phyloP scores from a whole-genome alignment of 2,329 filamentous ascomycete genomes.

The Bipolaris sorokiniana region DNA sequence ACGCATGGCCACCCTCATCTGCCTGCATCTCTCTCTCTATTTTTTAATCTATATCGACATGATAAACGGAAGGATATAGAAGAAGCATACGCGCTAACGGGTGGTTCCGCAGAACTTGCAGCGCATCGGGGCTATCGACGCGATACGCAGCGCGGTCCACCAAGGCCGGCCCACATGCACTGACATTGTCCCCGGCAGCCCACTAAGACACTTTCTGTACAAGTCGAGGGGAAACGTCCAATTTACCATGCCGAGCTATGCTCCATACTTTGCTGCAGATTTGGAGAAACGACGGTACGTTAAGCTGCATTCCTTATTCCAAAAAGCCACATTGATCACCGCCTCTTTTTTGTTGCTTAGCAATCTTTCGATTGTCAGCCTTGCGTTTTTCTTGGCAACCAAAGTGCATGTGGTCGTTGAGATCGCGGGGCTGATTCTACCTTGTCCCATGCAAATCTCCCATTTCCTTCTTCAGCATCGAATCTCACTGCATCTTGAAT shows the following conservation, averaged over 20 bases:
- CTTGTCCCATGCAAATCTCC: too few relatives aligned
- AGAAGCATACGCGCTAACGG: slow-evolving; percentile 12
- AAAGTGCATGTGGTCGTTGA: too few relatives aligned
- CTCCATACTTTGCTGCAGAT: slow-evolving; percentile 67
- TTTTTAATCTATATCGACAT: background rate
- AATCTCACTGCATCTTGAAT: background rate
- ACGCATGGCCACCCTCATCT: background rate
- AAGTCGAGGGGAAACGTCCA: slow-evolving; percentile 95
- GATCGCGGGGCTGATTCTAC: too few relatives aligned
- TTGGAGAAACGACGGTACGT: slow-evolving; percentile 67
- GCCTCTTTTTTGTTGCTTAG: too few relatives aligned
- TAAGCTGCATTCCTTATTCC: background rate
- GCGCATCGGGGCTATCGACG: slow-evolving; percentile 74
- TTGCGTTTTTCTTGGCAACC: background rate
- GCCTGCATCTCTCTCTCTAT: too few relatives aligned
- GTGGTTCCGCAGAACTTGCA: slow-evolving; percentile 55
- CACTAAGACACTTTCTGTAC: slow-evolving; percentile 90
- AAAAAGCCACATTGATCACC: too few relatives aligned
- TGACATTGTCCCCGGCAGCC: slow-evolving; percentile 79
- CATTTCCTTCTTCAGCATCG: slow-evolving; percentile 4
- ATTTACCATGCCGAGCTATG: slow-evolving; percentile 86
- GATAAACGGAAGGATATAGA: background rate
- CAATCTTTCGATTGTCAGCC: background rate
- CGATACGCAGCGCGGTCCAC: slow-evolving; percentile 74
- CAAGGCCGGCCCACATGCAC: slow-evolving; percentile 73